These are phyloP conservation scores for Ustilago loliicola DNA, from an alignment of 1,284 basidiomycete genomes.

Conservation along the genomic window DNA sequence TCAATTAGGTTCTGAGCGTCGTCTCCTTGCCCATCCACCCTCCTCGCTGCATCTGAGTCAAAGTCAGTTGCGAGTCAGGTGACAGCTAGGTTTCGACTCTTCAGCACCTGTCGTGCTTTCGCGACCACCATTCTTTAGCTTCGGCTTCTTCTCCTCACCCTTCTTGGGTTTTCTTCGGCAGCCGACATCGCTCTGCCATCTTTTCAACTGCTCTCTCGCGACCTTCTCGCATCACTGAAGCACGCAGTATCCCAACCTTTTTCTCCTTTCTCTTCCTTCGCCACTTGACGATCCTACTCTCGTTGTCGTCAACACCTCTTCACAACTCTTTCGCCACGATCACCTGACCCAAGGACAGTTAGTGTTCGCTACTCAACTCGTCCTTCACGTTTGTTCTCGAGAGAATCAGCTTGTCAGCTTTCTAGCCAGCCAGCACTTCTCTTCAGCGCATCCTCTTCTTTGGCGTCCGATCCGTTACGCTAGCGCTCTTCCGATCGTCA, in stretches of 20 bases:
- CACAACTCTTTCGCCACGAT: constrained; percentile 11
- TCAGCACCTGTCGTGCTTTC: constrained; percentile 30
- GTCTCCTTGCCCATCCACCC: constrained; percentile 8
- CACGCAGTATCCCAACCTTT: background rate
- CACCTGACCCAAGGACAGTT: constrained; percentile 29
- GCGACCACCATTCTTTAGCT: constrained; percentile 18
- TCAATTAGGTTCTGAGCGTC: constrained; percentile 27
- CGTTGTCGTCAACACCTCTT: background rate
- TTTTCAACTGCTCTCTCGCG: constrained; percentile 15
- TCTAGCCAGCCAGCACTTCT: constrained; percentile 5
- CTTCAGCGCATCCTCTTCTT: constrained; percentile 11
- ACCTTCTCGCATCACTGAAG: constrained; percentile 35
- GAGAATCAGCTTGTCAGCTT: background rate
- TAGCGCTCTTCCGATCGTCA: constrained; percentile 34
- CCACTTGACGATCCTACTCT: background rate
- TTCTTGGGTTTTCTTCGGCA: constrained; percentile 19
- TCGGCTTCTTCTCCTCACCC: constrained; percentile 4
- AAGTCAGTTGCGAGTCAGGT: constrained; percentile 24
- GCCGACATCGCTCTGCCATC: constrained; percentile 58
- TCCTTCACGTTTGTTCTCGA: constrained; percentile 13
- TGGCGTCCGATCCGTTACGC: constrained; percentile 58
- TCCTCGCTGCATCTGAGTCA: constrained; percentile 20
- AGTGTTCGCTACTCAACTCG: constrained; percentile 1
- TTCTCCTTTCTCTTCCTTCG: background rate
- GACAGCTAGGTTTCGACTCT: constrained; percentile 17